A percentile compares a stretch with the other conserved stretches of the same genome.
Evolutionary conservation across 2,329 filamentous ascomycete species (phyloP).

Genomic region (Exophiala mesophila): DNA sequence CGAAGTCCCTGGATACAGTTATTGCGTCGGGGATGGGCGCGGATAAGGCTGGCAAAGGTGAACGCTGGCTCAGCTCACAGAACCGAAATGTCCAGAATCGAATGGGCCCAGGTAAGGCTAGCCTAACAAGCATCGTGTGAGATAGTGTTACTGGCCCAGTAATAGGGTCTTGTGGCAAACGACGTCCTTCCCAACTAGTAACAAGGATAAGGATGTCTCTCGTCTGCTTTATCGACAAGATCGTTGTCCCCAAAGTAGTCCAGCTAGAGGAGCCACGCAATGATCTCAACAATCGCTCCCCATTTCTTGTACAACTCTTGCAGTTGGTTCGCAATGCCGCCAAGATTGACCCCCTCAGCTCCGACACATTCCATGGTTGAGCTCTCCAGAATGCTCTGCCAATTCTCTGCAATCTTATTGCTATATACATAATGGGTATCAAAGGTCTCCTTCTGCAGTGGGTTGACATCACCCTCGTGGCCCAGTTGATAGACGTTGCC

Average conservation of each 20-base stretch:
- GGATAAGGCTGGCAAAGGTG: constrained; percentile 38
- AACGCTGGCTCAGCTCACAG: constrained; percentile 44
- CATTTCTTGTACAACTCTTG: neutral
- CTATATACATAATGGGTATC: neutral
- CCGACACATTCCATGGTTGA: neutral
- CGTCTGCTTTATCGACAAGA: neutral
- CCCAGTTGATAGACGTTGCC: neutral
- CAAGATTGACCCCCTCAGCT: neutral
- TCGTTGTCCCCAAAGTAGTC: neutral
- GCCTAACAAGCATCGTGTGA: neutral
- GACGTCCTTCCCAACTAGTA: neutral
- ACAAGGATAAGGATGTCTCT: neutral
- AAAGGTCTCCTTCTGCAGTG: neutral
- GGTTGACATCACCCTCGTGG: neutral
- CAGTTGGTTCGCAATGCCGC: neutral
- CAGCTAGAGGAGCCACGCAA: neutral
- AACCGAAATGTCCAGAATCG: constrained; percentile 46
- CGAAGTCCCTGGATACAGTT: constrained; percentile 42
- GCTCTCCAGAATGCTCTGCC: neutral
- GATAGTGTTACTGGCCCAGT: neutral
- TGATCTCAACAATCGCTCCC: neutral
- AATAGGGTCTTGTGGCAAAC: too few relatives aligned
- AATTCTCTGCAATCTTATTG: neutral
- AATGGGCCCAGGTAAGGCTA: constrained; percentile 41
- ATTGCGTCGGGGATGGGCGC: constrained; percentile 43